Evolutionary conservation across 805 yeast genomes (phyloP), one percentile per base, ranked within the genome.

Genomic region (Wickerhamomyces bisporus): DNA sequence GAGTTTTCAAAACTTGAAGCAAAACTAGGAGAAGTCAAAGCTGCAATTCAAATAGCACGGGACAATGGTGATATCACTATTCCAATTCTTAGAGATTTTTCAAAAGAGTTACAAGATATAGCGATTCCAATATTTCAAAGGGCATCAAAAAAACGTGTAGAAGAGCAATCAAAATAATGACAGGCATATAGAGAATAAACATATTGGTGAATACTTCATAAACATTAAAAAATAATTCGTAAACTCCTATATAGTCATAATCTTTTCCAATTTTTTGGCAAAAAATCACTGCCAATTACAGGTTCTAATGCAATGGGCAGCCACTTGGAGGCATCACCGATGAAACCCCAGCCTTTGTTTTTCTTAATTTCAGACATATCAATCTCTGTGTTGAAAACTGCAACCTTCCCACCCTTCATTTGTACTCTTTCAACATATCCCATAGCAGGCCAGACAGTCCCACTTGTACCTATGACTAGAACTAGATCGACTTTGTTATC

Each of bases 361-460:
- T 64, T 62, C 1, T 73, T 70, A 0, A 61, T 49, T 21, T 68
- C 50, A 9, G 68, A 66, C 11, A 60, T 64, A 12, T 74, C 79
- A 16, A 73, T 70, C 35, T 79, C 87, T 1, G 81, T 81, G 54
- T 88, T 86, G 62, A 88, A 88, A 1, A 88, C 73, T 2, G 95
- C 96, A 15, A 86, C 81, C 45, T 77, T 77, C 1, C 95, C 95
- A 5, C 94, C 94, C 39, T 77, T 77, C 42, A 67, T 67, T 43
- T 65, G 65, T 2, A 86, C 85, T 45, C 88, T 66, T 44, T 87
- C 94, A 18, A 88, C 89, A 56, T 86, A 88, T 11, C 95, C 86
- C 43, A 89, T 87, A 4, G 95, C 95, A 4, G 97, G 97, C 81
- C 94, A 88, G 3, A 84, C 88, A 0, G 79, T 67, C 5, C 91